Evolutionary conservation across 139 green algal species (phyloP).

Genomic region (Prasinococcaceae sp.): DNA sequence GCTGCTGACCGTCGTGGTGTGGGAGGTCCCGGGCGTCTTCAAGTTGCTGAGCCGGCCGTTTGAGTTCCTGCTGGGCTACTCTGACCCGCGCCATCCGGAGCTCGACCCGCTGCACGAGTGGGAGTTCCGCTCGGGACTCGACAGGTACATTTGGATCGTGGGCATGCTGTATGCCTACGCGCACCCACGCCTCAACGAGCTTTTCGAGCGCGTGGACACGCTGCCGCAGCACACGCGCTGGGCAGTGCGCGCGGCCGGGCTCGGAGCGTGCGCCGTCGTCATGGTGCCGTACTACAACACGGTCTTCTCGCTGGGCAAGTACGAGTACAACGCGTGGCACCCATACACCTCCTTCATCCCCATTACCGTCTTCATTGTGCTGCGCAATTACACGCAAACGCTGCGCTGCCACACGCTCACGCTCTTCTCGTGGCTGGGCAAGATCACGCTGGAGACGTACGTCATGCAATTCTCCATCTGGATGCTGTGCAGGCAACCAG

Average conservation of each 20-base stretch:
- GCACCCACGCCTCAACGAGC: conserved; percentile 39
- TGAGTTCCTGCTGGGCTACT: conserved; percentile 61
- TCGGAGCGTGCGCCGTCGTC: not conserved
- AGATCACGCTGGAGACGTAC: conserved; percentile 95
- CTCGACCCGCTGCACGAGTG: conserved; percentile 64
- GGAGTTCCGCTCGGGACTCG: conserved; percentile 78
- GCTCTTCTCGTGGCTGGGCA: conserved; percentile 81
- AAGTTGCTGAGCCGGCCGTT: conserved; percentile 54
- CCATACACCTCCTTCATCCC: conserved; percentile 93
- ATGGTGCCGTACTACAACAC: conserved; percentile 16
- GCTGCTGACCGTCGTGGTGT: conserved; percentile 49
- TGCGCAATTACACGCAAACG: conserved; percentile 65
- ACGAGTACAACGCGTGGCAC: conserved; percentile 87
- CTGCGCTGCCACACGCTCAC: conserved; percentile 47
- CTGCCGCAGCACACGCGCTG: not conserved
- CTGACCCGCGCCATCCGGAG: conserved; percentile 56
- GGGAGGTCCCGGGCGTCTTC: conserved; percentile 81
- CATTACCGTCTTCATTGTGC: conserved; percentile 59
- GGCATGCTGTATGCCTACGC: conserved; percentile 84
- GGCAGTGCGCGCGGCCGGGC: not conserved
- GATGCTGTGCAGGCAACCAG: conserved; percentile 38
- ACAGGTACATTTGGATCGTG: conserved; percentile 91
- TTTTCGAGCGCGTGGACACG: not conserved
- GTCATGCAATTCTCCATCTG: conserved; percentile 89
- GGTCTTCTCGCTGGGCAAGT: conserved; percentile 56